Conservation (phyloP, 2,329 filamentous ascomycete genomes). For the Aspergillus tamarii region DNA sequence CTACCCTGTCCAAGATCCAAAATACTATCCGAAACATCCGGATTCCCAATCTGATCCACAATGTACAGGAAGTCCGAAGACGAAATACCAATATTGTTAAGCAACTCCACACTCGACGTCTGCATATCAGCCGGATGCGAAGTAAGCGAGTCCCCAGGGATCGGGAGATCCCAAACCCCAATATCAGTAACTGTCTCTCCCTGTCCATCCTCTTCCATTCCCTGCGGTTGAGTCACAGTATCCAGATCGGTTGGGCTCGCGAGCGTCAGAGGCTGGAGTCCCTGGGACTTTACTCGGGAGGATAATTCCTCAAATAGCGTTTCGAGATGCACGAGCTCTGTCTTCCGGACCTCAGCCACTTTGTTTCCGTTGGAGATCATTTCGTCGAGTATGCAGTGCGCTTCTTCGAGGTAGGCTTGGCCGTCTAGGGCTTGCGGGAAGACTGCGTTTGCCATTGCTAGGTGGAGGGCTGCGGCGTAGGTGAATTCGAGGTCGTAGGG, state of each 20-base stretch:
- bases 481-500: conserved; percentile 46
- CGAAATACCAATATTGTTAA: neutral
- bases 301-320: conserved; percentile 32
- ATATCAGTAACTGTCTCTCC: neutral
- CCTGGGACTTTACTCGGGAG: conserved; percentile 27
- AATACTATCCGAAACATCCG: neutral
- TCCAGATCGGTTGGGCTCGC: neutral
- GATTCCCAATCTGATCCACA: neutral
- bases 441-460: conserved; percentile 42
- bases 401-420: conserved; percentile 23
- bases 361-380: conserved; percentile 40
- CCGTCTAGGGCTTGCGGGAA: conserved; percentile 37
- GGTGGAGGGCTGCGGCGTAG: conserved; percentile 39
- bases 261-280: conserved; percentile 29
- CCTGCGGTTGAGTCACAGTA: neutral
- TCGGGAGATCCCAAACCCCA: neutral
- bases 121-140: neutral
- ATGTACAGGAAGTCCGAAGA: neutral
- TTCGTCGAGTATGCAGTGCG: conserved; percentile 36
- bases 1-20: neutral
- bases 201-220: neutral
- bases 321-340: conserved; percentile 35
- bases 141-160: neutral
- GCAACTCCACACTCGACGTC: neutral
- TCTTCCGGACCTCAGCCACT: conserved; percentile 34